Evolutionary conservation across 164 flowering plant genomes (phyloP), one percentile per base, ranked within the genome.

Genomic region (Piper betle): DNA sequence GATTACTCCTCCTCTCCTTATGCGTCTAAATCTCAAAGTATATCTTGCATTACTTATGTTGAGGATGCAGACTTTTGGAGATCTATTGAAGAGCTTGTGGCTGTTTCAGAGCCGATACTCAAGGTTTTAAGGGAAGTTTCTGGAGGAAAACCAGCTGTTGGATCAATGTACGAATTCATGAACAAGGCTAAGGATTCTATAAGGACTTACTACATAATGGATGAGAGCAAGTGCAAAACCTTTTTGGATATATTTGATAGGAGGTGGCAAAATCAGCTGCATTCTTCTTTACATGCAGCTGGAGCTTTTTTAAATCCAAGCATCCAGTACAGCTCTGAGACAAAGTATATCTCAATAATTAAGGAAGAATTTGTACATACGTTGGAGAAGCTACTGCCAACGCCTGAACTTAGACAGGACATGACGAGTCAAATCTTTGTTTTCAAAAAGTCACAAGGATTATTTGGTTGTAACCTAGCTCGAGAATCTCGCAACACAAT

Each of bases 301-400:
- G 96, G 91, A 15, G 98, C 98, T 33, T 92, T 84, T 73, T 61
- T 92, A 78, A 92, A 92, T 73, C 98, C 96, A 5, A 79, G 89
- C 64, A 84, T 89, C 61, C 96, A 87, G 68, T 92, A 89, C 69
- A 87, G 85, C 74, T 87, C 81, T n/a, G 95, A 89, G 52, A 73
- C 72, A 50, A 89, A 87, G 63, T 88, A 80, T 65, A 71, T 87
- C 56, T 70, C 74, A 40, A 66, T 79, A 16, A 72, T 91, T 54
- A 91, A 91, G 75, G 84, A 86, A 73, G 92, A 88, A 41, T 84
- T 88, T 58, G 76, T 71, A 58, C 74, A 68, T 17, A 92, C 86
- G 69, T 64, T 91, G 73, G 96, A 88, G 75, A 91, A 81, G 66
- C 73, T 91, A 52, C 82, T 91, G 10, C 92, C 92, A 3, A 82